Base-by-base conservation (phyloP, 257 asterid genomes). In the Echites panduratus region DNA sequence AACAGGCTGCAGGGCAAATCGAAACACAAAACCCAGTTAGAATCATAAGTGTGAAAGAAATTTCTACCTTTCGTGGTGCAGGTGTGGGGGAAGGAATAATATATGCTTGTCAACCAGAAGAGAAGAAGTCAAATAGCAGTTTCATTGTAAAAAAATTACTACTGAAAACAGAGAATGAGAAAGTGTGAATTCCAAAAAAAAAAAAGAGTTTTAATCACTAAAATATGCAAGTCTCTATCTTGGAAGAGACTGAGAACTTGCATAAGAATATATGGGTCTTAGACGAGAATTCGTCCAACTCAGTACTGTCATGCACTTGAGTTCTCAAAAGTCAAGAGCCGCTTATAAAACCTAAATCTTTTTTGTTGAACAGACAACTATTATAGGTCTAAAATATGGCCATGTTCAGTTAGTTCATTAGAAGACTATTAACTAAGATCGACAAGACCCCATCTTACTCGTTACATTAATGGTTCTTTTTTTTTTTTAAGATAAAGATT, bases 1-100 rank as follows among this genome's bases (percentile, higher is more conserved):
- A 71, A 71, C 32, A 38, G 47, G 64, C 82, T 81, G 82, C 75
- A 78, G 35, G 47, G 68, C 0, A 48, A 16, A 53, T 10, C 9
- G 41, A 4, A 38, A 73, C 20, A 22, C 49, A 11, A 11, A 26
- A 44, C 14, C 22, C 22, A 49, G 49, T 67, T 29, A 49, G 57
- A 48, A 1, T 32, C 10, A 4, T 13, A 13, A 49, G 20, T 24
- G 8, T 2, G 44, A 9, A 12, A 58, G 10, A 24, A 9, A 38
- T 29, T 24, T 35, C 68, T 24, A 72, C 40, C 26, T 11, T 6
- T 5, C 43, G 14, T 32, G 1, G 17, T 8, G 6, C 26, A 32
- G 68, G 27, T 17, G 56, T 22, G 2, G 45, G n/a, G 20, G 43
- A 2, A 10, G 9, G 22, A 7, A 41, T 5, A 27, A 47, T 9